Conservation (phyloP, 441 rosid species). For the Gossypium aridum region DNA sequence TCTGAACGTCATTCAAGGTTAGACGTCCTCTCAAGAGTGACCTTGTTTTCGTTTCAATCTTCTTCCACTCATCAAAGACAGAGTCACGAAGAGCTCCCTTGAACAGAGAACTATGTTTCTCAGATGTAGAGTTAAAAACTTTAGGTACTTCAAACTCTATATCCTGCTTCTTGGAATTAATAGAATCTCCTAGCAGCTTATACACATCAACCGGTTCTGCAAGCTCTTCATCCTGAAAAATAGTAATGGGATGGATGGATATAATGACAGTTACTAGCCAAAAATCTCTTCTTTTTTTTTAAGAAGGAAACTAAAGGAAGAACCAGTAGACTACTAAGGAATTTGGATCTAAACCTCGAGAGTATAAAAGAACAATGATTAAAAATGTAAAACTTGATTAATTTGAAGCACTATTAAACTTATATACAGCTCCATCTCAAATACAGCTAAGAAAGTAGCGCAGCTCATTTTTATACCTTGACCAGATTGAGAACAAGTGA, state of each 20-base stretch:
- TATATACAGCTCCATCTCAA: neutral
- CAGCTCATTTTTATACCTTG: neutral
- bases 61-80: slow-evolving; percentile 27
- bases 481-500: neutral
- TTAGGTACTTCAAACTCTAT: slow-evolving; percentile 24
- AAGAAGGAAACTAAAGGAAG: no score
- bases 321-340: no score
- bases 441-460: neutral
- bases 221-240: slow-evolving; percentile 45
- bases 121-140: slow-evolving; percentile 22
- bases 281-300: neutral
- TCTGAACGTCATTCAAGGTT: slow-evolving; percentile 43
- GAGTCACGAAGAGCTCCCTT: slow-evolving; percentile 26
- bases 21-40: slow-evolving; percentile 27
- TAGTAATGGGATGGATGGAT: neutral
- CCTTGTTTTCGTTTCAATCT: slow-evolving; percentile 30
- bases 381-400: neutral
- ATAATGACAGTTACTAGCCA: neutral
- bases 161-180: slow-evolving; percentile 22
- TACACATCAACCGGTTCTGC: slow-evolving; percentile 50
- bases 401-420: neutral
- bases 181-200: slow-evolving; percentile 38
- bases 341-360: neutral
- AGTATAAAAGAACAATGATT: neutral
- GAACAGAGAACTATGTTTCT: slow-evolving; percentile 29